Conservation (phyloP, 805 yeast species). For the Suhomyces canberraensis region DNA sequence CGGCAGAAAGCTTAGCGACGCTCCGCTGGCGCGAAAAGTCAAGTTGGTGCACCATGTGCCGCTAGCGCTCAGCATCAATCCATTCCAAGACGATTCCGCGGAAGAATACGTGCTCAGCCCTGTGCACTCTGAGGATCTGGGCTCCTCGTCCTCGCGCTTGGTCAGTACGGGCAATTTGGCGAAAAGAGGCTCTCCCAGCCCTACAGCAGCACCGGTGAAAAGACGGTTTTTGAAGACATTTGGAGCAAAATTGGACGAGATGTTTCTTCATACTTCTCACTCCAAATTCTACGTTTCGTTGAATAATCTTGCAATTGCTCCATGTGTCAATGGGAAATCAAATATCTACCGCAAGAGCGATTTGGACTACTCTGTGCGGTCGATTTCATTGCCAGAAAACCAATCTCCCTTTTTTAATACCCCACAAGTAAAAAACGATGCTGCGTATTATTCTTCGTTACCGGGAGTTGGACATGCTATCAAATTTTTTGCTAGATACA, state of each 20-base stretch:
- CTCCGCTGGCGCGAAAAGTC: constrained; percentile 32
- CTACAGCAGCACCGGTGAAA: neutral
- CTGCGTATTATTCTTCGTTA: constrained; percentile 20
- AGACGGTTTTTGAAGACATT: constrained; percentile 21
- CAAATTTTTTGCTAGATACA: constrained; percentile 69
- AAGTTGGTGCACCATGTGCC: constrained; percentile 83
- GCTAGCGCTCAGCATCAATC: constrained; percentile 45
- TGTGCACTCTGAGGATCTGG: constrained; percentile 4
- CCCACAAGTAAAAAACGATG: constrained; percentile 26
- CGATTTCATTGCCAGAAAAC: constrained; percentile 21
- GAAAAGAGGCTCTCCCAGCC: neutral
- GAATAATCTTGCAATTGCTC: constrained; percentile 71
- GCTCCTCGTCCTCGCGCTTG: neutral
- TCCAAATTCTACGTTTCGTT: constrained; percentile 80
- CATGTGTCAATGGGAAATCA: constrained; percentile 90
- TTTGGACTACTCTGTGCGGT: constrained; percentile 54
- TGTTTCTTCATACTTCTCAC: constrained; percentile 81
- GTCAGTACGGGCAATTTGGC: neutral
- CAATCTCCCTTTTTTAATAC: constrained; percentile 31
- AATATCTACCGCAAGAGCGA: constrained; percentile 70
- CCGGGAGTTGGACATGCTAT: constrained; percentile 50
- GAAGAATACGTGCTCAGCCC: constrained; percentile 21
- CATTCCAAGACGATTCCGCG: constrained; percentile 7
- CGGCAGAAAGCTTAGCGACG: constrained; percentile 32
- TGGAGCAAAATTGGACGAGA: constrained; percentile 77